Base-by-base conservation (phyloP, 371 early-diverging fungal species). In the Aphelidium insulamus region DNA sequence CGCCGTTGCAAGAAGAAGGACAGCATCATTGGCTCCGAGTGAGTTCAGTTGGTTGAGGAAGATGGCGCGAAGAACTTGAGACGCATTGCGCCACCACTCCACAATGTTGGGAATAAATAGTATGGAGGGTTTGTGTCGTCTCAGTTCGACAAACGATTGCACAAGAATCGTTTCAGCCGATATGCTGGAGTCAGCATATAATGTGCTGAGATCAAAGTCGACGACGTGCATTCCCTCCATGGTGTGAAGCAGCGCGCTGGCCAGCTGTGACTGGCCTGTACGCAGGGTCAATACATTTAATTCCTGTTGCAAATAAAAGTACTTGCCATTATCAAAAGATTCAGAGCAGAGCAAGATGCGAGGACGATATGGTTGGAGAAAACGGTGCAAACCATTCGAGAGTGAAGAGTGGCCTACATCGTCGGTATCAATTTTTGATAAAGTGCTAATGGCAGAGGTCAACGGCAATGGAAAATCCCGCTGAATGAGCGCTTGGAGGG, bases 1-100 rank as follows among this genome's bases (percentile, higher is more conserved):
- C 63, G 32, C 58, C 0, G 72, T 59, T 5, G 59, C 62, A 19
- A 72, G 33, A 6, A 72, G 34, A 30, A 62, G 37, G 5, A 72
- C 53, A 4, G 65, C 57, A 20, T 59, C 58, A 24, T 47, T 38
- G 6, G 59, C 49, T 18, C 49, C 48, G 15, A 63, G 29, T 21
- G 48, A 55, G 3, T 48, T 44, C 12, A 66, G 30, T 18, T 56
- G 37, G 25, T 56, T 44, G 9, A 47, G 37, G 33, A 69, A 57
- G 0, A 55, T 45, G 2, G 48, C 45, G 32, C 46, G 44, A 15
- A 56, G 48, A 0, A 48, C 20, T 3, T 60, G 50, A 4, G 54
- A 43, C 12, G 59, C 37, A 12, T 46, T 39, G 3, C 40, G 42
- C 52, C 59, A 53, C 57, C 63, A 62, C n/a, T 43, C 32, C 25